Evolutionary conservation across 2,329 filamentous ascomycete species (phyloP), one percentile per base, ranked within the genome.

Genomic region (Emergomyces orientalis): DNA sequence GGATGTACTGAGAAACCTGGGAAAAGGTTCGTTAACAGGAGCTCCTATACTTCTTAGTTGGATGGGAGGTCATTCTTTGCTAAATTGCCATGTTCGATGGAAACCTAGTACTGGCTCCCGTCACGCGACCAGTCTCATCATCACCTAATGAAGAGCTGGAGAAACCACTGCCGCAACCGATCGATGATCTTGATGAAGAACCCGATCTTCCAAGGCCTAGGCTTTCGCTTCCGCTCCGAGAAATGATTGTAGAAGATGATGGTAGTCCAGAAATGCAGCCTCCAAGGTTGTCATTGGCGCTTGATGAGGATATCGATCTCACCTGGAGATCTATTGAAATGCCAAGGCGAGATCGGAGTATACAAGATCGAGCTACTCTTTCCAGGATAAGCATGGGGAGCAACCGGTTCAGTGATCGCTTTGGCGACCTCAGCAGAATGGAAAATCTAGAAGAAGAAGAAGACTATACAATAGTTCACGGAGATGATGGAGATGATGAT

Each of bases 1-100:
- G 66, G 81, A 84, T 68, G 77, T 82, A 32, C 69, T 84, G 60
- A 75, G 78, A 57, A 80, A 81, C 61, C 70, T 85, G 9, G 82
- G 82, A 60, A 81, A 75, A 76, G 75, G 81, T 80, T 74, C 47
- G 41, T 25, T 32, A 51, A 30, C 25, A 25, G 25, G 25, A 6
- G n/a, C 41, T 25, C 32, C 17, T 54, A 27, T 37, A 51, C 30
- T 13, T 25, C 41, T 54, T 62, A 57, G 30, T 56, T 61, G 52
- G 47, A 63, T 43, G 11, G 19, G 30, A 61, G 39, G 22, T 47
- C 19, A 51, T 39, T 51, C 3, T 41, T 34, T 62, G n/a, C 39
- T 60, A 45, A 52, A 57, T 41, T 14, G 32, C 1, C 34, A 39
- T 57, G 11, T 41, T 57, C 13, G 3, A 11, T 39, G 14, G 34